phyloP scores from a whole-genome alignment of 2,329 filamentous ascomycete genomes.

The Penicillium griseofulvum region DNA sequence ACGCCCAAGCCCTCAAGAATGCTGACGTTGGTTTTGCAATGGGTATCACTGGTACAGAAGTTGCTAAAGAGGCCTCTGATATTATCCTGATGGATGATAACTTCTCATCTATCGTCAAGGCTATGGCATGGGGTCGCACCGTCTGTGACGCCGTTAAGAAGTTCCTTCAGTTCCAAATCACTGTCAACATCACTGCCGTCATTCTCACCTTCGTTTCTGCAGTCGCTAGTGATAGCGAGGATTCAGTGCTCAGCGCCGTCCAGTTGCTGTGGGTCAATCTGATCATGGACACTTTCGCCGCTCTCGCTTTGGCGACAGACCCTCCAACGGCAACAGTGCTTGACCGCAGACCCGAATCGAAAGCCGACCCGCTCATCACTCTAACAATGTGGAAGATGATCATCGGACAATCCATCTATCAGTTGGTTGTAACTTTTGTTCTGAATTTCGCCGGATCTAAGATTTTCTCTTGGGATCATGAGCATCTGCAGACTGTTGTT shows the following conservation, averaged over 20 bases:
- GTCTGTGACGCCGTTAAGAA: slow-evolving; percentile 77
- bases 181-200: slow-evolving; percentile 67
- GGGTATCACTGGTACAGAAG: slow-evolving; percentile 79
- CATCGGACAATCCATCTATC: slow-evolving; percentile 44
- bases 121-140: slow-evolving; percentile 74
- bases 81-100: slow-evolving; percentile 89
- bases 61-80: slow-evolving; percentile 79
- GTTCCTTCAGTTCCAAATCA: slow-evolving; percentile 57
- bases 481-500: slow-evolving; percentile 37
- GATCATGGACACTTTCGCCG: slow-evolving; percentile 69
- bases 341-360: slow-evolving; percentile 51
- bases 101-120: slow-evolving; percentile 82
- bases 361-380: slow-evolving; percentile 46
- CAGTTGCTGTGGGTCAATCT: slow-evolving; percentile 69
- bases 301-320: slow-evolving; percentile 64
- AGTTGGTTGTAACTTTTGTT: slow-evolving; percentile 42
- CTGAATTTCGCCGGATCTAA: slow-evolving; percentile 47
- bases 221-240: slow-evolving; percentile 54
- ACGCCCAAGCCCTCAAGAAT: slow-evolving; percentile 75
- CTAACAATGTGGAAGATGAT: slow-evolving; percentile 50
- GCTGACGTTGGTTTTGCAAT: slow-evolving; percentile 84
- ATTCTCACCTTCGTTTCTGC: slow-evolving; percentile 64
- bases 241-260: slow-evolving; percentile 63
- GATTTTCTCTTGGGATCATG: slow-evolving; percentile 34
- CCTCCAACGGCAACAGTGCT: slow-evolving; percentile 59